Base-by-base conservation (phyloP, 345 rosid species). In the Nephelium lappaceum region DNA sequence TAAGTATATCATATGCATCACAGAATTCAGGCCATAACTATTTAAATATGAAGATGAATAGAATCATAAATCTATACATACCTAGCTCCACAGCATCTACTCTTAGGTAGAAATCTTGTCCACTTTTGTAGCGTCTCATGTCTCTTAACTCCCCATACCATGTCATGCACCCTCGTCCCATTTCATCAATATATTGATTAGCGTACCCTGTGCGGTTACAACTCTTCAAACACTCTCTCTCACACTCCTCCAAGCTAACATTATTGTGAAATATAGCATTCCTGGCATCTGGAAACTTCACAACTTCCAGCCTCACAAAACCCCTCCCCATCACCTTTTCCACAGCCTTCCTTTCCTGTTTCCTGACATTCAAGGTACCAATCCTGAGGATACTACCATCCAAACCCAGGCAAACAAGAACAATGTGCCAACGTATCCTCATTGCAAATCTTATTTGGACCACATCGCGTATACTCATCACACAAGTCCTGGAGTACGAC, bases 391-490 rank as follows among this genome's bases (percentile, higher is more conserved):
- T 41, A 14, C 18, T 8, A 47, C 0, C 62, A 60, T n/a, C 4
- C 61, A 49, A 83, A 83, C 9, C 78, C 80, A 2, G 78, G 77
- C 27, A 72, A 7, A 77, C 85, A 83, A 11, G 0, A 16, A 31
- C 85, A 82, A 3, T 1, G 24, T 0, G 36, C 61, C 51, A 60
- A 10, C 12, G 21, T 9, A 27, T 53, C 18, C n/a, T 55, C 36
- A 3, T 82, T 67, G 67, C 82, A 83, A 5, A 11, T 66, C 53
- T 18, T 65, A 57, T 78, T 43, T 5, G 71, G 58, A 7, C 85
- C 80, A 66, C 85, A 81, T 0, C 62, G 0, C 18, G 53, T 36
- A 36, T 79, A 84, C 14, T 69, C 57, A 3, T 79, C 84, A 19
- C 87, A 84, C 19, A 60, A 47, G 45, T 82, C 85, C n/a, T 0